phyloP scores from a whole-genome alignment of 768 basidiomycete species.

The Lyophyllum semitale region DNA sequence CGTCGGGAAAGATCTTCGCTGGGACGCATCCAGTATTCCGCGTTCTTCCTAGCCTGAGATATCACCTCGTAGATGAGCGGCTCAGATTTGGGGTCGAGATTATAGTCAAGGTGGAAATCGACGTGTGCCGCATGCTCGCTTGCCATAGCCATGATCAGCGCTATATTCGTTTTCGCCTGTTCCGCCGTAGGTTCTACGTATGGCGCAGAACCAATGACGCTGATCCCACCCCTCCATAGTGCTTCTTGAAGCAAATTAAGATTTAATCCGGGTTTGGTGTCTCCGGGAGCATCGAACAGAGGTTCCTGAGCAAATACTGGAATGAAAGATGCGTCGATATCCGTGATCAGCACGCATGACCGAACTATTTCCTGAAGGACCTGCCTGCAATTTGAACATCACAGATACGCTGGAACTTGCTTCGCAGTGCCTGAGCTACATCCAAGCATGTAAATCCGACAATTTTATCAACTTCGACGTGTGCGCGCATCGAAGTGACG shows the following conservation, averaged over 20 bases:
- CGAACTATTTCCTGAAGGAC: constrained; percentile 14
- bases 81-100: constrained; percentile 49
- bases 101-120: constrained; percentile 74
- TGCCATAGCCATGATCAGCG: constrained; percentile 51
- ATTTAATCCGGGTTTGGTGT: constrained; percentile 43
- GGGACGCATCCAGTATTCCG: constrained; percentile 18
- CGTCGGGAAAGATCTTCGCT: constrained; percentile 25
- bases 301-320: constrained; percentile 66
- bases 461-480: constrained; percentile 61
- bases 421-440: constrained; percentile 47
- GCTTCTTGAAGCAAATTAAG: constrained; percentile 46
- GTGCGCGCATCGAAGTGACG: constrained; percentile 69
- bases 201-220: constrained; percentile 63
- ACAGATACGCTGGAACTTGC: constrained; percentile 46
- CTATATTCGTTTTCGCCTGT: constrained; percentile 55
- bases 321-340: constrained; percentile 2
- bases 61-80: constrained; percentile 62
- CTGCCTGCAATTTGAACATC: constrained; percentile 61
- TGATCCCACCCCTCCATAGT: constrained; percentile 38
- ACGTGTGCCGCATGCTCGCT: constrained; percentile 39
- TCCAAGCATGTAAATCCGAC: constrained; percentile 59
- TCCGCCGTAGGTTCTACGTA: constrained; percentile 57
- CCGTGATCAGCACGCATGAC: constrained; percentile 11
- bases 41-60: constrained; percentile 32
- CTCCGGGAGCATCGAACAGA: constrained; percentile 40